These are phyloP conservation scores for Huntiella abstrusa DNA, from an alignment of 2,329 filamentous ascomycete genomes.

Conservation along the genomic window DNA sequence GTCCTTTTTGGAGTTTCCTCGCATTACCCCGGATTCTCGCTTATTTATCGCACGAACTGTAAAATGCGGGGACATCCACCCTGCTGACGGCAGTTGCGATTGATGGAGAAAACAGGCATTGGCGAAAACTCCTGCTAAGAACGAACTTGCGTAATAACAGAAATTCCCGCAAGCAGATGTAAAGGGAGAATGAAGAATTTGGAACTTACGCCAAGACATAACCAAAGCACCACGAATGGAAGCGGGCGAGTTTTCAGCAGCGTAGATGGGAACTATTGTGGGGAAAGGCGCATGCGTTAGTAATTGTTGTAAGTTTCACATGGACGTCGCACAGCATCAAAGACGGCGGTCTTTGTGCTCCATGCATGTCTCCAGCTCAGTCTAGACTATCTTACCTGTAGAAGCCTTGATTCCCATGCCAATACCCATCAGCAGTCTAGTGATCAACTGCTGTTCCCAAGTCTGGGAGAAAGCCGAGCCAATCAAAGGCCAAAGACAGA, in stretches of 20 bases:
- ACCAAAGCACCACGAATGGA: constrained; percentile 34
- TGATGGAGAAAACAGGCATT: not conserved
- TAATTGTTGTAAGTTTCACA: too few relatives aligned
- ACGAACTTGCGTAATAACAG: constrained; percentile 10
- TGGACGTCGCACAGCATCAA: too few relatives aligned
- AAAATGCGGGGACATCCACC: not conserved
- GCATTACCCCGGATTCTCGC: too few relatives aligned
- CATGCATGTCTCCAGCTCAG: too few relatives aligned
- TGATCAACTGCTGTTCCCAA: constrained; percentile 37
- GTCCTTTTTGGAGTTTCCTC: too few relatives aligned
- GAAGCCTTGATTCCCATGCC: constrained; percentile 37
- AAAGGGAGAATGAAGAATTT: not conserved
- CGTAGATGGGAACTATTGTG: constrained; percentile 28
- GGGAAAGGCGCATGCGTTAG: too few relatives aligned
- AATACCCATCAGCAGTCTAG: constrained; percentile 31
- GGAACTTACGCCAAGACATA: constrained; percentile 29
- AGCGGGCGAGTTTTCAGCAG: constrained; percentile 32
- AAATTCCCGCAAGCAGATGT: not conserved
- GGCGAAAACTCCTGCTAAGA: constrained; percentile 13
- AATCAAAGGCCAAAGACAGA: constrained; percentile 42
- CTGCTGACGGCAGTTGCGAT: not conserved
- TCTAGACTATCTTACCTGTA: constrained; percentile 15
- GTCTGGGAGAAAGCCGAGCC: constrained; percentile 38
- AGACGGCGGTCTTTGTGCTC: too few relatives aligned
- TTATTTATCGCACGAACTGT: not conserved